Evolutionary conservation across 805 yeast species (phyloP).

Genomic region (Saccharomycopsis amapae): DNA sequence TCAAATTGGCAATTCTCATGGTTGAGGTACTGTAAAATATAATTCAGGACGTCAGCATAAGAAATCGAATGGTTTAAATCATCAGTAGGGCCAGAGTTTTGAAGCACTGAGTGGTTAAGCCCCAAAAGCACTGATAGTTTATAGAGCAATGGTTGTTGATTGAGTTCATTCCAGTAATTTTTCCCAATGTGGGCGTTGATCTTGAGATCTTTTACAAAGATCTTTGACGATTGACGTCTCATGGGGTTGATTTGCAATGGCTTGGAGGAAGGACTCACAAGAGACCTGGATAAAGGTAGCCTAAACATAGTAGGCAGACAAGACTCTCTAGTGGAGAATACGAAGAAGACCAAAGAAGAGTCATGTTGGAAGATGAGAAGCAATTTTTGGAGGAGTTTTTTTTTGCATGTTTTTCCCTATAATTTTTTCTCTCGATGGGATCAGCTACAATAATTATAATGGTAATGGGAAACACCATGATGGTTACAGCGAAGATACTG

Average conservation of each 20-base stretch:
- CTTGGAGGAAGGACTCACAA: neutral
- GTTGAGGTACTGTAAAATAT: constrained; percentile 48
- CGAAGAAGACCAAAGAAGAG: too few relatives aligned
- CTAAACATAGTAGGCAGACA: too few relatives aligned
- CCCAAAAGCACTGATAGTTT: constrained; percentile 42
- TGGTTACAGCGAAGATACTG: too few relatives aligned
- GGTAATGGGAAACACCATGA: too few relatives aligned
- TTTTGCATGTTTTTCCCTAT: too few relatives aligned
- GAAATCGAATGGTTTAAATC: constrained; percentile 78
- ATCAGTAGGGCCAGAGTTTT: constrained; percentile 70
- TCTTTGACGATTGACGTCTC: constrained; percentile 23
- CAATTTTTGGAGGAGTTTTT: too few relatives aligned
- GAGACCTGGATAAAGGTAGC: neutral
- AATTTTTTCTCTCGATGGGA: too few relatives aligned
- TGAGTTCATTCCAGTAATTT: constrained; percentile 58
- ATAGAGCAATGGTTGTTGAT: constrained; percentile 61
- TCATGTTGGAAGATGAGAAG: too few relatives aligned
- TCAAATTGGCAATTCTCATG: constrained; percentile 32
- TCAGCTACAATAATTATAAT: too few relatives aligned
- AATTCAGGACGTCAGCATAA: constrained; percentile 76
- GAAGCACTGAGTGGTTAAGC: constrained; percentile 52
- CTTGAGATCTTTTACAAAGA: constrained; percentile 48
- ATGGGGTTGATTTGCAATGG: neutral
- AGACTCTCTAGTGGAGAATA: too few relatives aligned
- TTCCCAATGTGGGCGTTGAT: constrained; percentile 60